Percentiles rank a stretch among this genome's conserved stretches.
Evolutionary conservation across 768 basidiomycete genomes (phyloP).

Genomic region (Termitomyces sp.): DNA sequence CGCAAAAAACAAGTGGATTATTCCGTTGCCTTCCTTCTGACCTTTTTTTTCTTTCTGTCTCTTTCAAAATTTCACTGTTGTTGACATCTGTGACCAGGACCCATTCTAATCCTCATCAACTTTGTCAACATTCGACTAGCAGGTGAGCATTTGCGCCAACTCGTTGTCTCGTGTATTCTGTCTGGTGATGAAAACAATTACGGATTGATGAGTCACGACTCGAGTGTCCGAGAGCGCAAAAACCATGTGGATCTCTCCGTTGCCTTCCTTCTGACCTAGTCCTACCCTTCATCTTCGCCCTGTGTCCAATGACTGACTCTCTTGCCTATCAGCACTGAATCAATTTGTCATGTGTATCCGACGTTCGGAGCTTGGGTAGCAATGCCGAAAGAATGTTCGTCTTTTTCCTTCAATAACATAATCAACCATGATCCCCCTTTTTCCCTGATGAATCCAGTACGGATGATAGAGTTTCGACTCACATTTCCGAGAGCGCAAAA

Average conservation of each 20-base stretch:
- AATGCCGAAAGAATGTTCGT: slow-evolving; percentile 1
- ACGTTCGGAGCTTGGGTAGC: not conserved
- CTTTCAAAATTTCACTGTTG: not conserved
- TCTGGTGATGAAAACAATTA: slow-evolving; percentile 7
- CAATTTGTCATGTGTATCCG: not conserved
- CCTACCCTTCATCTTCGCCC: not conserved
- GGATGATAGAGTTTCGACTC: slow-evolving; percentile 17
- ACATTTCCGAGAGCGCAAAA: slow-evolving; percentile 18
- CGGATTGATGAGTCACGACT: slow-evolving; percentile 16
- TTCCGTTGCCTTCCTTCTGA: slow-evolving; percentile 61
- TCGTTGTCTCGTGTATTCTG: not conserved
- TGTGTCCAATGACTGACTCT: slow-evolving; percentile 1
- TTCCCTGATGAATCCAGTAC: slow-evolving; percentile 12
- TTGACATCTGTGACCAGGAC: not conserved
- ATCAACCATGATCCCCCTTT: not conserved
- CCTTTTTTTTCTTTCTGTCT: not conserved
- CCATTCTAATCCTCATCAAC: not conserved
- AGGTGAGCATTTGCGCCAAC: not conserved
- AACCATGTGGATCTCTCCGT: slow-evolving; percentile 45
- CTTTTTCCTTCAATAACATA: not conserved
- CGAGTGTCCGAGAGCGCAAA: slow-evolving; percentile 14
- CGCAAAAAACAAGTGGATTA: slow-evolving; percentile 37
- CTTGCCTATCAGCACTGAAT: not conserved
- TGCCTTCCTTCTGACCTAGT: slow-evolving; percentile 40
- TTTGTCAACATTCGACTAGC: not conserved